Evolutionary conservation across 2,329 filamentous ascomycete genomes (phyloP).

Genomic region (Diaporthe capsici): DNA sequence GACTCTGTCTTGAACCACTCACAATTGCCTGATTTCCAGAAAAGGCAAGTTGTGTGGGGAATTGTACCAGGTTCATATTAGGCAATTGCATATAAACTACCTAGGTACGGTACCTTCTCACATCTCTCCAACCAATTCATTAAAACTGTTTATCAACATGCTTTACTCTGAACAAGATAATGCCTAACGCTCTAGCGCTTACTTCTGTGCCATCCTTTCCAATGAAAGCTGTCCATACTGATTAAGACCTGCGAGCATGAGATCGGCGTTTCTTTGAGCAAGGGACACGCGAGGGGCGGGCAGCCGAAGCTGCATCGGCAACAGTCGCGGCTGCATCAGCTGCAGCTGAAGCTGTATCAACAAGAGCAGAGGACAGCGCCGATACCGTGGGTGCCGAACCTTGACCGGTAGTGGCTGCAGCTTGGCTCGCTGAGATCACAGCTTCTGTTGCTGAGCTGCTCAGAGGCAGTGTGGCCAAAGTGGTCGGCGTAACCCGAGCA

Average conservation of each 20-base stretch:
- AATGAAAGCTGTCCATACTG: background rate
- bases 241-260: background rate
- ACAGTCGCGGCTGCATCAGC: background rate
- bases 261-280: conserved; percentile 22
- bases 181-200: background rate
- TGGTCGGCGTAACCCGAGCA: background rate
- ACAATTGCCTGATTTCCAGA: background rate
- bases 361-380: background rate
- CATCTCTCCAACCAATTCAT: background rate
- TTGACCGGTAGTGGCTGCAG: background rate
- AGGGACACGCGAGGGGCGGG: conserved; percentile 4
- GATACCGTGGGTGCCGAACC: background rate
- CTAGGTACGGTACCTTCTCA: background rate
- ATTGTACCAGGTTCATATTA: background rate
- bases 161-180: background rate
- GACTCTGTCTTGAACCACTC: background rate
- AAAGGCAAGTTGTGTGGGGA: background rate
- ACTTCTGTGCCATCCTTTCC: background rate
- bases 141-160: background rate
- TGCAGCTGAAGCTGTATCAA: background rate
- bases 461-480: background rate
- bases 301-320: background rate
- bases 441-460: background rate
- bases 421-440: background rate
- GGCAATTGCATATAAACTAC: background rate